Percentiles rank a stretch among this genome's conserved stretches.
Evolutionary conservation across 2,329 filamentous ascomycete species (phyloP).

Genomic region (Didymella sp.): DNA sequence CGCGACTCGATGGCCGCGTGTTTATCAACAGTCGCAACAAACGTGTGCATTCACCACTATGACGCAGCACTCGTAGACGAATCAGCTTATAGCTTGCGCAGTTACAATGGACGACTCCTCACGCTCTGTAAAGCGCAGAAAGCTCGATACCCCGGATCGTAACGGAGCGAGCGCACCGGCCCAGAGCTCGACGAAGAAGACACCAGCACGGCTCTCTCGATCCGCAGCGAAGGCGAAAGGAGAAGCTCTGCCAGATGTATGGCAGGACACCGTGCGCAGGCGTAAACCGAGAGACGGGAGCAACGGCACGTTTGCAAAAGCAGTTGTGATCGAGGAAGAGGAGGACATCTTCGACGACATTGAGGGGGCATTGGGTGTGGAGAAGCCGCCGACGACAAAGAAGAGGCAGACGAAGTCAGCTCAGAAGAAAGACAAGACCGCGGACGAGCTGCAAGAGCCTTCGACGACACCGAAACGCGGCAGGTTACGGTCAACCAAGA

Average conservation of each 20-base stretch:
- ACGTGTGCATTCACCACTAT: conserved; percentile 8
- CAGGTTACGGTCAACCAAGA: conserved; percentile 23
- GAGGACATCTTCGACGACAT: conserved; percentile 54
- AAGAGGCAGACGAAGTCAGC: conserved; percentile 21
- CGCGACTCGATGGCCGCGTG: conserved; percentile 11
- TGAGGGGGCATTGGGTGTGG: conserved; percentile 50
- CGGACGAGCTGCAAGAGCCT: conserved; percentile 25
- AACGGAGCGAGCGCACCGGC: conserved; percentile 31
- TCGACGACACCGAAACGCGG: conserved; percentile 29
- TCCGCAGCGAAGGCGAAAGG: conserved; percentile 24
- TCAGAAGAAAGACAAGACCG: conserved; percentile 6
- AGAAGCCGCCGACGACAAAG: conserved; percentile 10
- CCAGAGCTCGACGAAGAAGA: conserved; percentile 29
- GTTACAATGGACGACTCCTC: conserved; percentile 43
- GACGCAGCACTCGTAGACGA: conserved; percentile 1
- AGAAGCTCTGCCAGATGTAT: conserved; percentile 13
- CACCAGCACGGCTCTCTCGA: conserved; percentile 31
- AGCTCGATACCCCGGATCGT: conserved; percentile 40
- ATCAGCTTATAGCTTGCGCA: not conserved
- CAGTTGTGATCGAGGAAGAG: conserved; percentile 21
- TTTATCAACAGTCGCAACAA: conserved; percentile 13
- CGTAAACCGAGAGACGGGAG: conserved; percentile 18
- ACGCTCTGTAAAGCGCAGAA: conserved; percentile 48
- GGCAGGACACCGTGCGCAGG: conserved; percentile 17
- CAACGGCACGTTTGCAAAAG: conserved; percentile 21